phyloP scores from a whole-genome alignment of 116 monocot genomes.

The Papilionanthe hybrid region DNA sequence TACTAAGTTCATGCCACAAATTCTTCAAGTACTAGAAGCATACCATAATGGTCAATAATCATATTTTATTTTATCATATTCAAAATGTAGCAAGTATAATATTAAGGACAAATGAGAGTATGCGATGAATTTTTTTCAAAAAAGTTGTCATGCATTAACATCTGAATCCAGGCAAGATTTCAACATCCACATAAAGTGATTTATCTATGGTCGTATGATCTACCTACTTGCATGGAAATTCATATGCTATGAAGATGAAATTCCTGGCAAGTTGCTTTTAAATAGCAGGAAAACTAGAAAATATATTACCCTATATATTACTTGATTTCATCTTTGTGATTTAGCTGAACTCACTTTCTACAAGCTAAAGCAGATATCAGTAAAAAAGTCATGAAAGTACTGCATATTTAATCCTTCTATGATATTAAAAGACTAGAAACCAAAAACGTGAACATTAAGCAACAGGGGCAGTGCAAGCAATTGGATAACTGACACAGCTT shows the following conservation, averaged over 20 bases:
- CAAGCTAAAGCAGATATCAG: not conserved
- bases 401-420: not conserved
- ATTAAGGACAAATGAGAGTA: not conserved
- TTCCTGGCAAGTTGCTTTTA: not conserved
- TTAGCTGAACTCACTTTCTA: not conserved
- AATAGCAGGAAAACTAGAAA: not conserved
- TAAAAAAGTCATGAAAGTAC: not conserved
- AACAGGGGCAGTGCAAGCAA: not conserved
- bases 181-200: not conserved
- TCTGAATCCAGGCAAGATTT: not conserved
- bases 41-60: not conserved
- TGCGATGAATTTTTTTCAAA: not conserved
- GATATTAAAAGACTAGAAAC: not conserved
- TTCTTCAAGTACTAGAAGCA: not conserved
- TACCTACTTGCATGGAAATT: not conserved
- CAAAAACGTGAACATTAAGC: not conserved
- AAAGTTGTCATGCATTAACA: not conserved
- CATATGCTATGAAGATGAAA: not conserved
- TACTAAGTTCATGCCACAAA: not conserved
- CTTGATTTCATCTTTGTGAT: conserved; percentile 1
- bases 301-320: not conserved
- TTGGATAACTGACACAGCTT: not conserved
- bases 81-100: not conserved
- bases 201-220: not conserved
- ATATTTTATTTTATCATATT: not conserved